Percentiles rank a stretch among this genome's conserved stretches.
phyloP scores from a whole-genome alignment of 2,329 filamentous ascomycete genomes.

The Alternaria ethzedia region DNA sequence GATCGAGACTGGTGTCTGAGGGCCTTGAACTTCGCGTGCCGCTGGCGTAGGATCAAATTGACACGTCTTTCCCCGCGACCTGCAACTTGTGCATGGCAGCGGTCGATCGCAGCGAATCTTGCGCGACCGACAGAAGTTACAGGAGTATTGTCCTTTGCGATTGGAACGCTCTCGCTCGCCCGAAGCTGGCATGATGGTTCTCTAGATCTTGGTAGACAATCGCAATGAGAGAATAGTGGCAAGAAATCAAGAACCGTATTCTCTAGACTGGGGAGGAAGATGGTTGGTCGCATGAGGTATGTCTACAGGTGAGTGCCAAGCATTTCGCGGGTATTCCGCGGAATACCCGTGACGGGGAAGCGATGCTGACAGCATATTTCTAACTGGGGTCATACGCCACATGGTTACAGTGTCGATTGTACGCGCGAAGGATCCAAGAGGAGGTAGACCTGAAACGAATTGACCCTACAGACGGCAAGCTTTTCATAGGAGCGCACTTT shows the following conservation, averaged over 20 bases:
- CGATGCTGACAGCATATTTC: not conserved
- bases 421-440: not conserved
- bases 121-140: conserved; percentile 31
- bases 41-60: conserved; percentile 9
- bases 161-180: not conserved
- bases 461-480: not conserved
- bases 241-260: not conserved
- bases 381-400: not conserved
- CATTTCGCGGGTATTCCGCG: not conserved
- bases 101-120: conserved; percentile 38
- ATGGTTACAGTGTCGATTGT: not conserved
- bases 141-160: conserved; percentile 28
- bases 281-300: not conserved
- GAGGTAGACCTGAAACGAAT: too few relatives aligned
- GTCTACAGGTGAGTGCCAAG: not conserved
- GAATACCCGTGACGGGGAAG: not conserved
- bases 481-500: not conserved
- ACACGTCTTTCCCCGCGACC: conserved; percentile 25
- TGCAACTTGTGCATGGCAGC: conserved; percentile 36
- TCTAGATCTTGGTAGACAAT: not conserved
- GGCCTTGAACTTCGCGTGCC: not conserved
- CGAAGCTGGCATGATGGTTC: not conserved
- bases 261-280: not conserved
- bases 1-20: not conserved
- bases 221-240: not conserved